A percentile compares a stretch with the other conserved stretches of the same genome.
Evolutionary conservation across 1,284 basidiomycete genomes (phyloP).

Genomic region (Moesziomyces globuligerus): DNA sequence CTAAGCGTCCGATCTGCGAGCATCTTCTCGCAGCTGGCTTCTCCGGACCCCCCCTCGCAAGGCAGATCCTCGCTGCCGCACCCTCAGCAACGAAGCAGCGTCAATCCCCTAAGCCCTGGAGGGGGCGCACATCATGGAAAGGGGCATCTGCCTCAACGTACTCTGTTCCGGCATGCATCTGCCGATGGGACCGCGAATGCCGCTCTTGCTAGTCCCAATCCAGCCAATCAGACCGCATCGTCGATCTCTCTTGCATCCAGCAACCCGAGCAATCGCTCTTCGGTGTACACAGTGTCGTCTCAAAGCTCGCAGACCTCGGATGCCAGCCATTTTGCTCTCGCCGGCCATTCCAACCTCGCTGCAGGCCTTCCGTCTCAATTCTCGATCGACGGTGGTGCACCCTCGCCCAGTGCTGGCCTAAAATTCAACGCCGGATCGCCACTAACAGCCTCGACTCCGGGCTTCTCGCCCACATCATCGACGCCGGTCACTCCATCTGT

Average conservation of each 20-base stretch:
- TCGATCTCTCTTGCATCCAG: conserved; percentile 40
- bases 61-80: conserved; percentile 25
- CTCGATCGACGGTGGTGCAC: conserved; percentile 20
- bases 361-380: conserved; percentile 18
- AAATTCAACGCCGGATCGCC: conserved; percentile 9
- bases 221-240: conserved; percentile 18
- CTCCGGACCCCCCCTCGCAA: conserved; percentile 22
- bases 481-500: conserved; percentile 26
- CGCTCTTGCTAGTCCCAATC: conserved; percentile 11
- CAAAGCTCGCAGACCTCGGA: conserved; percentile 57
- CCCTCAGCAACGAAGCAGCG: conserved; percentile 26
- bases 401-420: conserved; percentile 10
- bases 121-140: background rate
- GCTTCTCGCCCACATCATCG: conserved; percentile 15
- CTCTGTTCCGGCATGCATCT: conserved; percentile 40
- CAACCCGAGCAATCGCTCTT: conserved; percentile 60
- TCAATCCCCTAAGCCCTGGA: conserved; percentile 7
- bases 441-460: background rate
- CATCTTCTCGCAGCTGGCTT: conserved; percentile 38
- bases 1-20: conserved; percentile 30
- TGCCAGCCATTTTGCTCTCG: conserved; percentile 25
- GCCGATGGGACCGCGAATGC: conserved; percentile 26
- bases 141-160: conserved; percentile 11
- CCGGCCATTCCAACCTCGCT: conserved; percentile 10
- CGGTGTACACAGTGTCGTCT: conserved; percentile 58